Conservation (phyloP, 441 rosid genomes). For the Aquilaria agallochum region DNA sequence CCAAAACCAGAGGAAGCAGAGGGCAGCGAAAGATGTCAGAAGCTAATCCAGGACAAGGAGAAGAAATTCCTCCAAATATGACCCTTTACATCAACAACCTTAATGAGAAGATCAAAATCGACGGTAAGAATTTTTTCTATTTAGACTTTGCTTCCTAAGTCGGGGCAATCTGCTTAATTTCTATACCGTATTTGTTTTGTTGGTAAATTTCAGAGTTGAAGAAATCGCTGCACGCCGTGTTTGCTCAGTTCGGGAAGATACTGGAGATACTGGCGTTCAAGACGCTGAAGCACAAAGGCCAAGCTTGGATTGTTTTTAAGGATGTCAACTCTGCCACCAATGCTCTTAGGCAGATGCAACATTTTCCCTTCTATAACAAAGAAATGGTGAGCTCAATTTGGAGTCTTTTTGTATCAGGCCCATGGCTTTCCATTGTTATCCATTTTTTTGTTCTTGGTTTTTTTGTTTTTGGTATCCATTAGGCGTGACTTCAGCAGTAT, state of each 20-base stretch:
- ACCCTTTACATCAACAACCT: slow-evolving; percentile 95
- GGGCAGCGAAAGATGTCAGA: slow-evolving; percentile 46
- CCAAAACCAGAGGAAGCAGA: slow-evolving; percentile 10
- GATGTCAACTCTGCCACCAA: slow-evolving; percentile 68
- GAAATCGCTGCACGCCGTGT: slow-evolving; percentile 84
- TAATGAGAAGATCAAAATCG: slow-evolving; percentile 92
- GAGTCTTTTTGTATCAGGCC: neutral
- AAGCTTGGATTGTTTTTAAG: slow-evolving; percentile 96
- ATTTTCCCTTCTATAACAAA: slow-evolving; percentile 89
- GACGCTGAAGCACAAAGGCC: slow-evolving; percentile 97
- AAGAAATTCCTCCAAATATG: slow-evolving; percentile 59
- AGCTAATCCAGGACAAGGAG: slow-evolving; percentile 43
- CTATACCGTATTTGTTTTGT: neutral
- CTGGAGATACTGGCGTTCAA: slow-evolving; percentile 85
- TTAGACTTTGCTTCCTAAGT: neutral
- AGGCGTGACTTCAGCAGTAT: neutral
- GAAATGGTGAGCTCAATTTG: slow-evolving; percentile 46
- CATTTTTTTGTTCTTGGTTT: neutral
- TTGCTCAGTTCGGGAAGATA: slow-evolving; percentile 91
- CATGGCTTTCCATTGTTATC: neutral
- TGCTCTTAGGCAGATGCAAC: slow-evolving; percentile 85
- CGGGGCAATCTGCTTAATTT: neutral
- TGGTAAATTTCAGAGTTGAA: slow-evolving; percentile 56
- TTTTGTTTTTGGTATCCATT: neutral
- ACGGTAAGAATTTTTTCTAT: slow-evolving; percentile 35